Percentiles rank a stretch among this genome's conserved stretches.
Evolutionary conservation across 2,329 filamentous ascomycete genomes (phyloP).

Genomic region (Seiridium cupressi): DNA sequence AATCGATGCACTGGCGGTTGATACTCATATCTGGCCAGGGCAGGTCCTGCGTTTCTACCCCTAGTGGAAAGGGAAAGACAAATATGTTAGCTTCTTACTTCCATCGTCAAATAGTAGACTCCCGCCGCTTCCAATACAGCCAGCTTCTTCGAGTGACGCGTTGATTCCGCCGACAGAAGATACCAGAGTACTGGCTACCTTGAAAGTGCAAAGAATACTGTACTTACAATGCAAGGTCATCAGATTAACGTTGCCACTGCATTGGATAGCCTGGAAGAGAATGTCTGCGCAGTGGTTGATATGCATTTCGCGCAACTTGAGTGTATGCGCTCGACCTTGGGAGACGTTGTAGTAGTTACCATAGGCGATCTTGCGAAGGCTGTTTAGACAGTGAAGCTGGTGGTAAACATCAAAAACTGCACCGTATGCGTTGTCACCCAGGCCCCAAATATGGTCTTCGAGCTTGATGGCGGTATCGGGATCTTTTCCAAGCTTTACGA

Average conservation of each 20-base stretch:
- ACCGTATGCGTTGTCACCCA: constrained; percentile 30
- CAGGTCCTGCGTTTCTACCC: constrained; percentile 23
- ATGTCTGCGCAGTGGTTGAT: constrained; percentile 33
- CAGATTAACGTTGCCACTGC: constrained; percentile 30
- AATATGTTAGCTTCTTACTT: no score
- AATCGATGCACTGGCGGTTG: constrained; percentile 32
- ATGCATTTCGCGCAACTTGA: constrained; percentile 22
- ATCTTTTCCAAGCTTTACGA: constrained; percentile 29
- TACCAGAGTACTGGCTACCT: no score
- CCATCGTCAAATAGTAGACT: no score
- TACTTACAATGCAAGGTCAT: constrained; percentile 28
- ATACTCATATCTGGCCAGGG: constrained; percentile 32
- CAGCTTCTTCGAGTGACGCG: no score
- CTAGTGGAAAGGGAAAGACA: no score
- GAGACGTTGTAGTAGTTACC: constrained; percentile 18
- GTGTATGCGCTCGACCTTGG: neutral
- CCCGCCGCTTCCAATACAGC: no score
- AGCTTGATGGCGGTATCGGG: constrained; percentile 22
- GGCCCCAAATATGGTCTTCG: constrained; percentile 26
- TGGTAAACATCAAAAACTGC: constrained; percentile 19
- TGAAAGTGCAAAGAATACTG: no score
- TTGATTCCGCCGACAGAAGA: no score
- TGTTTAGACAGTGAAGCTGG: constrained; percentile 19
- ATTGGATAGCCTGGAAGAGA: constrained; percentile 31
- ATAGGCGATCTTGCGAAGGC: constrained; percentile 21